Conservation (phyloP, 2,329 filamentous ascomycete genomes). For the Talaromyces rugulosus region DNA sequence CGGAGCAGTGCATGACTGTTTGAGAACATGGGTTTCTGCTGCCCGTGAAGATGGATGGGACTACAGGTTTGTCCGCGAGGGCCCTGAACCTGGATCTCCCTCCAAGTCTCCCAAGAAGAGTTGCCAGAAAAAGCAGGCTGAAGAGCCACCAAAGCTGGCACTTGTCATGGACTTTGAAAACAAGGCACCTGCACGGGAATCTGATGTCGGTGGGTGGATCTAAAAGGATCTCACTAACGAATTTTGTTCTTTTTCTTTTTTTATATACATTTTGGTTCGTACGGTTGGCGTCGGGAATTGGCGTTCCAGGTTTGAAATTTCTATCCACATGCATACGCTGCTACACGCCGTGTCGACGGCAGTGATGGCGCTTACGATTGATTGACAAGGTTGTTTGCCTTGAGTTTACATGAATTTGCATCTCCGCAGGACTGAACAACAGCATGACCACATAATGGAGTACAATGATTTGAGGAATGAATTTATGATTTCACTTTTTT, state of each 20-base stretch:
- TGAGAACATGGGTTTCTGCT: slow-evolving; percentile 86
- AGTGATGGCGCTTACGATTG: not conserved
- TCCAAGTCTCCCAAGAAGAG: slow-evolving; percentile 47
- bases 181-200: slow-evolving; percentile 15
- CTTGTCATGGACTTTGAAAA: slow-evolving; percentile 33
- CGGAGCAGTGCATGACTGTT: slow-evolving; percentile 79
- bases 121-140: slow-evolving; percentile 42
- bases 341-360: not conserved
- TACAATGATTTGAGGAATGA: slow-evolving; percentile 14
- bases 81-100: slow-evolving; percentile 37
- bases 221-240: slow-evolving; percentile 18
- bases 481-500: slow-evolving; percentile 2
- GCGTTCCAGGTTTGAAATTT: slow-evolving; percentile 9
- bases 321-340: slow-evolving; percentile 6
- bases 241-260: slow-evolving; percentile 10
- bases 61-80: slow-evolving; percentile 67
- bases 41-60: slow-evolving; percentile 86
- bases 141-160: slow-evolving; percentile 58
- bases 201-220: slow-evolving; percentile 35
- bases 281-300: slow-evolving; percentile 10
- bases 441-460: slow-evolving; percentile 12
- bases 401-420: slow-evolving; percentile 6
- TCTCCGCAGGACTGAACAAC: slow-evolving; percentile 8
- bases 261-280: slow-evolving; percentile 5
- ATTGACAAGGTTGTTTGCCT: not conserved